These are phyloP conservation scores for Pichia sp. DNA, from an alignment of 1,139 yeast species.

Conservation along the genomic window DNA sequence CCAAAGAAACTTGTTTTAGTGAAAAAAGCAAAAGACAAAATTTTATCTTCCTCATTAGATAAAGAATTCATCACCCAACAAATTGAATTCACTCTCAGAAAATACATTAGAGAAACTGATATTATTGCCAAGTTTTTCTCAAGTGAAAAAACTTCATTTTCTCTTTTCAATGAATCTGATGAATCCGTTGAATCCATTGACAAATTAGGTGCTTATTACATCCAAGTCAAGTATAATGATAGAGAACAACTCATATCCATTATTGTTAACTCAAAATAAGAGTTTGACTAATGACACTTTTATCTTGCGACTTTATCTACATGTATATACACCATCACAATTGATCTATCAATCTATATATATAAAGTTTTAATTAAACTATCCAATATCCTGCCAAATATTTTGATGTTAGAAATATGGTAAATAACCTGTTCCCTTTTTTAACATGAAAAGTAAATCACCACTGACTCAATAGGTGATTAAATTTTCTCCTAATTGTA, in stretches of 20 bases:
- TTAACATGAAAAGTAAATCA: neutral
- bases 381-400: neutral
- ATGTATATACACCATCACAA: slow-evolving; percentile 5
- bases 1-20: slow-evolving; percentile 24
- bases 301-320: neutral
- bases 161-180: slow-evolving; percentile 11
- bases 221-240: slow-evolving; percentile 15
- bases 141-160: slow-evolving; percentile 10
- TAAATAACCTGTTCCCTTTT: neutral
- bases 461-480: neutral
- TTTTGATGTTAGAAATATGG: neutral
- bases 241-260: slow-evolving; percentile 17
- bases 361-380: neutral
- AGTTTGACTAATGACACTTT: neutral
- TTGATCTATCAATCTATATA: neutral
- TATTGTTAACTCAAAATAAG: slow-evolving; percentile 17
- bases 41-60: slow-evolving; percentile 18
- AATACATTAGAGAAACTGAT: slow-evolving; percentile 17
- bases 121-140: slow-evolving; percentile 13
- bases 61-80: slow-evolving; percentile 3
- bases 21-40: slow-evolving; percentile 17
- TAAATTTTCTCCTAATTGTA: neutral
- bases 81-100: slow-evolving; percentile 14
- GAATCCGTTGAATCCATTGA: slow-evolving; percentile 13
- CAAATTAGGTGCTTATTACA: slow-evolving; percentile 20